Evolutionary conservation across 176 grass and related monocot species (phyloP), one percentile per base, ranked within the genome.

Genomic region (Carex littledalei): DNA sequence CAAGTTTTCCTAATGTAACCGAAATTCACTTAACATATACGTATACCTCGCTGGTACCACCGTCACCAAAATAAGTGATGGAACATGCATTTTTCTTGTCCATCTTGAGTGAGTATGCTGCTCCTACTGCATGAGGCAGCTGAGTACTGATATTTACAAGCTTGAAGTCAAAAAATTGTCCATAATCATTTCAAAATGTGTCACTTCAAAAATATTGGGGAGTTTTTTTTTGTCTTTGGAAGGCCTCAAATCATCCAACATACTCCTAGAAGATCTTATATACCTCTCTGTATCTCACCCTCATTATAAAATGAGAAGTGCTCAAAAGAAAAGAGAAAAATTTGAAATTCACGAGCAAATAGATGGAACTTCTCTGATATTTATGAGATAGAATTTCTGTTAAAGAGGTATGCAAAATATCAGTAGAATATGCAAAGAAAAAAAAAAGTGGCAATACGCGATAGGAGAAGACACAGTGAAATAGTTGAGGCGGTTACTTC

Each of bases 51-150:
- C 97, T 99, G 32, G 93, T 92, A 64, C 93, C 91, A 63, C 96
- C 96, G 49, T 99, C 96, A 1, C 96, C 93, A 57, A 95, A 88
- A 79, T 94, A 99, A n/a, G 96, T 92, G 79, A 99, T 77, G 29
- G 87, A 72, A 57, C 93, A 99, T 45, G 96, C 93, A 15, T 99
- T 84, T 84, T 92, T 94, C 57, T 90, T 88, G 21, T 99, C 91
- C 93, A 94, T 95, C 88, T 99, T 99, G 34, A 99, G 87, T 12
- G 96, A 95, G 78, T 99, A 99, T 61, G 96, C 96, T 66, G 90
- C 96, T 88, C 96, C 96, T 86, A 92, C 96, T 58, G 93, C 96
- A 81, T 99, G 96, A 90, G 93, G 93, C 41, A 99, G 17, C 87
- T 95, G 96, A 9, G 96, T 99, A 59, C 96, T 99, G 87, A 63